These are phyloP conservation scores for Dichomitus squalens DNA, from an alignment of 1,284 basidiomycete species.

Conservation along the genomic window DNA sequence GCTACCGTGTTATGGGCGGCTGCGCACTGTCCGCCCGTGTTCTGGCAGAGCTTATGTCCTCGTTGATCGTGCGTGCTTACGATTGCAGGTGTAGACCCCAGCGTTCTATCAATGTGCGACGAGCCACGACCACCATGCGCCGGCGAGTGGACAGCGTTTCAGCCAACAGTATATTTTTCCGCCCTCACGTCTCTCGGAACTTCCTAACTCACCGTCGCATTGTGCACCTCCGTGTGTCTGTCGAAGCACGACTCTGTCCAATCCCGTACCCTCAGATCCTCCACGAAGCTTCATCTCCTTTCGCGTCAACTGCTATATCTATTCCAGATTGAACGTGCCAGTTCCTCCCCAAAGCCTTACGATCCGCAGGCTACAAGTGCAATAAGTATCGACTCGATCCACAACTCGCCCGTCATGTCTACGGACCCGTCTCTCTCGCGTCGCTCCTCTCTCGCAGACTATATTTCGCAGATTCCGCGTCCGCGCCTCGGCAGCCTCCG, in stretches of 20 bases:
- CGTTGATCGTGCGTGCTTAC: constrained; percentile 34
- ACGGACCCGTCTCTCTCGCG: constrained; percentile 32
- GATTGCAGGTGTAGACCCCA: constrained; percentile 16
- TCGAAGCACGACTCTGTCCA: constrained; percentile 17
- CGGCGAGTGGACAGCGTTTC: constrained; percentile 1
- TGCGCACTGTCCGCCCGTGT: constrained; percentile 14
- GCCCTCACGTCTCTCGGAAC: constrained; percentile 2
- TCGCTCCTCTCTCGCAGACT: constrained; percentile 49
- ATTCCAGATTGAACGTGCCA: constrained; percentile 21
- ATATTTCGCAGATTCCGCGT: constrained; percentile 42
- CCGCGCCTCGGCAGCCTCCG: constrained; percentile 43
- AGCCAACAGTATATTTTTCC: constrained; percentile 20
- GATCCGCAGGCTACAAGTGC: constrained; percentile 24
- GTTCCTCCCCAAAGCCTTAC: constrained; percentile 28
- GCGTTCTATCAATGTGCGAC: constrained; percentile 23
- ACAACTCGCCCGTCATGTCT: constrained; percentile 28
- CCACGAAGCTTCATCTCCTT: constrained; percentile 3
- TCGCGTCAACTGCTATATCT: constrained; percentile 16
- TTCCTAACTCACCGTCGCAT: constrained; percentile 18
- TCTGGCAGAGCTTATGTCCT: constrained; percentile 24
- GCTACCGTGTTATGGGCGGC: constrained; percentile 31
- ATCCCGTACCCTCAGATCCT: constrained; percentile 7
- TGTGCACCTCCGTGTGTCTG: constrained; percentile 21
- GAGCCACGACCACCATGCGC: constrained; percentile 15
- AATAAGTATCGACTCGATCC: constrained; percentile 30